Conservation (phyloP, 805 yeast species). For the Tetrapisispora taiwanensis region DNA sequence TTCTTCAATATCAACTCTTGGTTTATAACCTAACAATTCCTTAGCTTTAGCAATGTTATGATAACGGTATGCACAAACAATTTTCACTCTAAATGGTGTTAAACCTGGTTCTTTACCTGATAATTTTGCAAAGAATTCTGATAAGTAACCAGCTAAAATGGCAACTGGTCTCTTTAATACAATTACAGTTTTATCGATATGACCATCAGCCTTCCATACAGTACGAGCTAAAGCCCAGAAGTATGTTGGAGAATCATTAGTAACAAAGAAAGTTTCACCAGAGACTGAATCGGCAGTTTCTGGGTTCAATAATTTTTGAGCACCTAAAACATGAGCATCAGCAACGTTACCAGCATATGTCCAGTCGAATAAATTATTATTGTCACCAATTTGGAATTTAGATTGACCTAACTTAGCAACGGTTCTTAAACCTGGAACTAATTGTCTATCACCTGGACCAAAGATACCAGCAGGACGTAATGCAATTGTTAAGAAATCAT, state of each 20-base stretch:
- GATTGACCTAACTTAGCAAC: slow-evolving; percentile 81
- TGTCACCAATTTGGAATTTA: slow-evolving; percentile 89
- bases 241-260: slow-evolving; percentile 90
- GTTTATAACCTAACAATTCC: slow-evolving; percentile 61
- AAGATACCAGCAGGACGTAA: slow-evolving; percentile 96
- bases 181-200: slow-evolving; percentile 56
- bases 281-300: slow-evolving; percentile 40
- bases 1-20: slow-evolving; percentile 65
- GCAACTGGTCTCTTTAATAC: slow-evolving; percentile 70
- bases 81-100: slow-evolving; percentile 87
- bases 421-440: slow-evolving; percentile 82
- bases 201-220: slow-evolving; percentile 95
- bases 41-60: slow-evolving; percentile 89
- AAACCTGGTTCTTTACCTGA: slow-evolving; percentile 83
- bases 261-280: slow-evolving; percentile 82
- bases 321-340: slow-evolving; percentile 90
- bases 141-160: slow-evolving; percentile 65
- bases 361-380: slow-evolving; percentile 90
- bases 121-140: slow-evolving; percentile 63
- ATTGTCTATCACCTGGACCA: slow-evolving; percentile 97
- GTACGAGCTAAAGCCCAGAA: slow-evolving; percentile 96
- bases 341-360: slow-evolving; percentile 98
- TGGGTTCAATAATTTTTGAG: slow-evolving; percentile 54
- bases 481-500: slow-evolving; percentile 65
- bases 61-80: slow-evolving; percentile 88